These are phyloP conservation scores for Albifimbria verrucaria DNA, from an alignment of 2,329 filamentous ascomycete species.

Conservation along the genomic window DNA sequence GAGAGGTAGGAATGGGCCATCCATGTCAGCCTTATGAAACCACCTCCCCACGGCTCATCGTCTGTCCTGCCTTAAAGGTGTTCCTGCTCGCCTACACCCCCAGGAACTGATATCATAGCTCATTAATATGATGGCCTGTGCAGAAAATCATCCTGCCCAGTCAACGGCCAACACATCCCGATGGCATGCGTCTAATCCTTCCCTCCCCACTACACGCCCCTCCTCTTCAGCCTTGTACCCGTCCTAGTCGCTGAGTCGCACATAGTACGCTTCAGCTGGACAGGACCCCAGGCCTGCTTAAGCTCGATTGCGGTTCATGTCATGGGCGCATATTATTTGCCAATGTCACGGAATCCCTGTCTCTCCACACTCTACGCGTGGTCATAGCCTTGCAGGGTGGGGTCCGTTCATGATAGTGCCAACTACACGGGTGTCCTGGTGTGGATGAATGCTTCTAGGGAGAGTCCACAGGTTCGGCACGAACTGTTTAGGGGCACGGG, in stretches of 20 bases:
- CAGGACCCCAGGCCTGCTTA: background rate
- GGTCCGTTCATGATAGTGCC: background rate
- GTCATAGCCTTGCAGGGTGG: background rate
- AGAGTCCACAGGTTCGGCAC: no score
- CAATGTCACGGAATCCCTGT: no score
- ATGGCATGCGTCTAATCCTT: no score
- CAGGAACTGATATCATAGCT: background rate
- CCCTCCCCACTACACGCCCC: background rate
- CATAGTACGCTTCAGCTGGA: background rate
- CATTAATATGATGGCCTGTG: background rate
- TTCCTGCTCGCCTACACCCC: background rate
- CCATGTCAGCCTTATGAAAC: constrained; percentile 24
- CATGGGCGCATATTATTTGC: background rate
- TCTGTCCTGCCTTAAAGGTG: background rate
- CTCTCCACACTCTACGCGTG: background rate
- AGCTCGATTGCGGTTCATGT: background rate
- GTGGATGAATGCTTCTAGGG: background rate
- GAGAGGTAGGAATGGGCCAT: background rate
- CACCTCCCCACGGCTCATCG: background rate
- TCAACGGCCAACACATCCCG: no score
- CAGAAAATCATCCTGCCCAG: background rate
- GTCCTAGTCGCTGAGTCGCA: background rate
- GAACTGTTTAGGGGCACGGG: no score
- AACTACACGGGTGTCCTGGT: background rate
- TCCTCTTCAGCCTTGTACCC: background rate